Percentiles rank a stretch among this genome's conserved stretches.
Conservation (phyloP, 2,329 filamentous ascomycete species). For the Leptodontidium sp. region DNA sequence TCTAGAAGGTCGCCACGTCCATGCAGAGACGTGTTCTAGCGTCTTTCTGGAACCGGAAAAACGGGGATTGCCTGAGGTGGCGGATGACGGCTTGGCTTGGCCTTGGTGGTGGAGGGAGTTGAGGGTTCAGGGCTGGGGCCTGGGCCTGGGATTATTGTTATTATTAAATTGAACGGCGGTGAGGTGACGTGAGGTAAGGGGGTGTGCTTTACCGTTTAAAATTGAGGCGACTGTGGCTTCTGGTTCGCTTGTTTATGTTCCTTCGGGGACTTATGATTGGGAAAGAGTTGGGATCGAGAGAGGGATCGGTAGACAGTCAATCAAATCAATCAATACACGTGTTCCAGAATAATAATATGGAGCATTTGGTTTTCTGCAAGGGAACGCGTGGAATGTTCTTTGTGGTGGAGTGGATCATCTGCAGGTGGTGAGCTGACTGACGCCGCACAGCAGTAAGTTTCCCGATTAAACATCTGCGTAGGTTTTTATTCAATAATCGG, state of each 20-base stretch:
- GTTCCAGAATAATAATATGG: conserved; percentile 1
- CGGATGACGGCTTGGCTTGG: not conserved
- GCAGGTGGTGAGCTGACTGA: not conserved
- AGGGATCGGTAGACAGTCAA: not conserved
- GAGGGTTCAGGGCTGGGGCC: not conserved
- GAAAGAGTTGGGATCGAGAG: not conserved
- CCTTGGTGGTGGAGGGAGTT: conserved; percentile 11
- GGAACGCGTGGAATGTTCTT: conserved; percentile 11
- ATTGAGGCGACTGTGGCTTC: not conserved
- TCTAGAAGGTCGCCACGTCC: conserved; percentile 35
- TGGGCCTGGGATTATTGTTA: not conserved
- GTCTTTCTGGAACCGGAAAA: conserved; percentile 27
- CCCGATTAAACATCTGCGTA: not conserved
- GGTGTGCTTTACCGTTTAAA: too few relatives aligned
- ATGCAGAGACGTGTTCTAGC: conserved; percentile 30
- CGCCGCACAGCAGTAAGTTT: not conserved
- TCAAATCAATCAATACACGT: not conserved
- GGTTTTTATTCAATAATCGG: too few relatives aligned
- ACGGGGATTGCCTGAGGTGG: not conserved
- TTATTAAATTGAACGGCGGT: conserved; percentile 1
- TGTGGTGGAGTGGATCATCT: not conserved
- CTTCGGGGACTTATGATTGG: not conserved
- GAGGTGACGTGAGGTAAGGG: conserved; percentile 12
- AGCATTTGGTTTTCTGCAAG: conserved; percentile 6
- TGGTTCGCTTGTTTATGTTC: too few relatives aligned